A percentile compares a stretch with the other conserved stretches of the same genome.
These are phyloP conservation scores for Chalciporus piperatus DNA, from an alignment of 768 basidiomycete genomes.

Conservation along the genomic window DNA sequence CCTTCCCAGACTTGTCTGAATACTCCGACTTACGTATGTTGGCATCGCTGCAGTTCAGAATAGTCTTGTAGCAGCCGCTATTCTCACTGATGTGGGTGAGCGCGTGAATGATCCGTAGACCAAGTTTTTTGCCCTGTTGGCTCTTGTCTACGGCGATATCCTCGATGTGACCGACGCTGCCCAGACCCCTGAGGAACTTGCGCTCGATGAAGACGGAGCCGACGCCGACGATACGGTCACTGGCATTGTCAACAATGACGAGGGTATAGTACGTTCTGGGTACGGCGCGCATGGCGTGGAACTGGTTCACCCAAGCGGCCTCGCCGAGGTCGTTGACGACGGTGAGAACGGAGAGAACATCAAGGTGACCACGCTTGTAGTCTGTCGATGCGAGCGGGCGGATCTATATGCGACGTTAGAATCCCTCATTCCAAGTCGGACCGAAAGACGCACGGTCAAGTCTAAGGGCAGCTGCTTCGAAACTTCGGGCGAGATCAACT, in stretches of 20 bases:
- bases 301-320: slow-evolving; percentile 67
- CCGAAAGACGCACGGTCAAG: slow-evolving; percentile 23
- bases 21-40: slow-evolving; percentile 77
- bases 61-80: slow-evolving; percentile 91
- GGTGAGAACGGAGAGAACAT: slow-evolving; percentile 74
- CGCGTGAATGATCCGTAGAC: slow-evolving; percentile 81
- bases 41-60: slow-evolving; percentile 87
- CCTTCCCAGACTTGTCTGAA: slow-evolving; percentile 1
- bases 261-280: slow-evolving; percentile 76
- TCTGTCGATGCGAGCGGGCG: slow-evolving; percentile 89
- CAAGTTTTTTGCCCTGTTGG: slow-evolving; percentile 91
- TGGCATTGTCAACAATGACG: slow-evolving; percentile 73
- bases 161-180: slow-evolving; percentile 92
- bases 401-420: slow-evolving; percentile 48
- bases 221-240: slow-evolving; percentile 79
- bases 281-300: slow-evolving; percentile 52
- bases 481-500: slow-evolving; percentile 67
- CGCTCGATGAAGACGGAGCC: slow-evolving; percentile 88
- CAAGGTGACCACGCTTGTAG: slow-evolving; percentile 76
- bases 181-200: slow-evolving; percentile 89
- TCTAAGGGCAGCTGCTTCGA: slow-evolving; percentile 53
- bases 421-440: background rate
- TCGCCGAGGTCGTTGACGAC: slow-evolving; percentile 65
- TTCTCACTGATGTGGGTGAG: slow-evolving; percentile 81
- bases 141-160: slow-evolving; percentile 91